Percentiles rank a stretch among this genome's conserved stretches.
phyloP scores from a whole-genome alignment of 2,329 filamentous ascomycete genomes.

The Paramyrothecium sp. region DNA sequence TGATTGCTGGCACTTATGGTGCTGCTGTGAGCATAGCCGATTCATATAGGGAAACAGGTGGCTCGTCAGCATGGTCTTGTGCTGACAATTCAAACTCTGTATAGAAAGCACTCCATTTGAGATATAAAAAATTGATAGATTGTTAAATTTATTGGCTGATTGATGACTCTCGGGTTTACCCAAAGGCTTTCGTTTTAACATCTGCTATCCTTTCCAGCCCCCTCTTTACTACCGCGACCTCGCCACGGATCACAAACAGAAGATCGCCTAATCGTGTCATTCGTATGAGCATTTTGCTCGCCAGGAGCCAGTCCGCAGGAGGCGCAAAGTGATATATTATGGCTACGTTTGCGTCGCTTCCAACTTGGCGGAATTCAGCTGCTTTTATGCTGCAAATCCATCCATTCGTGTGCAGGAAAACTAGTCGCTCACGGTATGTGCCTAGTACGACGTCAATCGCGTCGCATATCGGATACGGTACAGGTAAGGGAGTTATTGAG shows the following conservation, averaged over 20 bases:
- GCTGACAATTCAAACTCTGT: too few species aligned
- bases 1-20: too few species aligned
- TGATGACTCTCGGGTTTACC: too few species aligned
- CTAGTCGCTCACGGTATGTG: background rate
- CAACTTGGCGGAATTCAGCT: background rate
- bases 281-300: background rate
- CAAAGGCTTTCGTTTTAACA: too few species aligned
- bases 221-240: background rate
- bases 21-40: too few species aligned
- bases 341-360: background rate
- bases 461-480: background rate
- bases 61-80: too few species aligned
- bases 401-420: background rate
- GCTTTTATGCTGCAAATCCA: background rate
- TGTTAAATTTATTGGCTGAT: too few species aligned
- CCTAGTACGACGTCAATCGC: background rate
- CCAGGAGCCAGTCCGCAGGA: background rate
- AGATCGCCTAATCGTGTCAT: background rate
- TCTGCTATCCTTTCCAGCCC: background rate
- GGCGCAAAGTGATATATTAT: background rate
- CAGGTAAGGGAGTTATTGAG: background rate
- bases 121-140: too few species aligned
- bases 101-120: too few species aligned
- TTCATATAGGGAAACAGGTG: too few species aligned
- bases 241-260: background rate